Evolutionary conservation across 441 rosid genomes (phyloP).

Genomic region (Syzygium syzygioides): DNA sequence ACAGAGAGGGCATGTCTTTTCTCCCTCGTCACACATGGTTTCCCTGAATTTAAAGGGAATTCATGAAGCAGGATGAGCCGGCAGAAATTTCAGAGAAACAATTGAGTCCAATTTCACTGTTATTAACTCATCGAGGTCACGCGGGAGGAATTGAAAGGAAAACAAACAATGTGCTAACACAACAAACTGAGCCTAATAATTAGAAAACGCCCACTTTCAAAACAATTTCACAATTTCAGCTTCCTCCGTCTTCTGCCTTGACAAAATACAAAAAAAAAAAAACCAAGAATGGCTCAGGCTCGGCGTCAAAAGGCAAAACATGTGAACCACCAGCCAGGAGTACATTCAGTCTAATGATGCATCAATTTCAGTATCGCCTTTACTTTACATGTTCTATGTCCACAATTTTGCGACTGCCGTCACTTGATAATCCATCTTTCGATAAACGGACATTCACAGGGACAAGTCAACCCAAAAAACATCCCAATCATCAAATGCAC

Average conservation of each 20-base stretch:
- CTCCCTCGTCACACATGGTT: conserved; percentile 83
- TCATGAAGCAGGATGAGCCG: neutral
- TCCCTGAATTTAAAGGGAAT: conserved; percentile 16
- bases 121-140: neutral
- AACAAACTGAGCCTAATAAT: neutral
- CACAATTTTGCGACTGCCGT: neutral
- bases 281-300: neutral
- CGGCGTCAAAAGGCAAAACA: neutral
- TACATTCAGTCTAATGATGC: neutral
- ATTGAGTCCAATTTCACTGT: neutral
- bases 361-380: neutral
- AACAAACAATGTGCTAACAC: neutral
- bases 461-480: neutral
- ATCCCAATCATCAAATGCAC: neutral
- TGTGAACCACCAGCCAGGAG: neutral
- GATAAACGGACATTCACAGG: neutral
- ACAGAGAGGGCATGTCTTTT: conserved; percentile 88
- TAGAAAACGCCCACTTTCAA: neutral
- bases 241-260: neutral
- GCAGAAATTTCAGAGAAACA: neutral
- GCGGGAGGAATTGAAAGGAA: neutral
- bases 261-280: neutral
- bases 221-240: neutral
- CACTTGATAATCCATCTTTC: neutral
- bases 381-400: neutral